Conservation (phyloP, 2,329 filamentous ascomycete species). For the Sarocladium kiliense region DNA sequence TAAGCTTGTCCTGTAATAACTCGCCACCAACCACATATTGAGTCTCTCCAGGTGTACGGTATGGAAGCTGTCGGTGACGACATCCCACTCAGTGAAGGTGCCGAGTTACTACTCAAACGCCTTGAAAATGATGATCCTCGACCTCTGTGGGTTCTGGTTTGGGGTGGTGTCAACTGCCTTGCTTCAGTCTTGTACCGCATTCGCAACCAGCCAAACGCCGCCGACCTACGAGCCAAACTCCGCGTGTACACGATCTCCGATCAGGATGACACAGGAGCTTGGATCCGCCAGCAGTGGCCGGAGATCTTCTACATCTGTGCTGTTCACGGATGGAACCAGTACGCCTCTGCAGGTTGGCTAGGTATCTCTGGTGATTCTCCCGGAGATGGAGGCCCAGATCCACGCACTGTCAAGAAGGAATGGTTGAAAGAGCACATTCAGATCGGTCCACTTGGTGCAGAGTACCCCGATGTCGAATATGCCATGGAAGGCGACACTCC, state of each 20-base stretch:
- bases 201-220: slow-evolving; percentile 20
- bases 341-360: slow-evolving; percentile 47
- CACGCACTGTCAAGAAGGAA: slow-evolving; percentile 36
- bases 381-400: slow-evolving; percentile 32
- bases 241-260: slow-evolving; percentile 53
- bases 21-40: too few relatives aligned
- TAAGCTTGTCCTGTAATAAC: too few relatives aligned
- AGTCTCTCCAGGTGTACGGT: slow-evolving; percentile 29
- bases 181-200: slow-evolving; percentile 39
- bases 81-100: slow-evolving; percentile 30
- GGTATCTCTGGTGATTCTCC: slow-evolving; percentile 40
- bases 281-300: slow-evolving; percentile 49
- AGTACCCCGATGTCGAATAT: slow-evolving; percentile 39
- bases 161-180: slow-evolving; percentile 49
- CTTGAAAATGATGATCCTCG: slow-evolving; percentile 19
- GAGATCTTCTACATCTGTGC: slow-evolving; percentile 51
- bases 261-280: slow-evolving; percentile 52
- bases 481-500: slow-evolving; percentile 47
- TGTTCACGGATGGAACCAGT: slow-evolving; percentile 51
- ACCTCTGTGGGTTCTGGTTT: slow-evolving; percentile 46
- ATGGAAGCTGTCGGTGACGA: slow-evolving; percentile 25
- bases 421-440: slow-evolving; percentile 50
- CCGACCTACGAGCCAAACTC: slow-evolving; percentile 33
- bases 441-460: slow-evolving; percentile 33
- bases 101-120: slow-evolving; percentile 33